Percentiles rank a stretch among this genome's conserved stretches.
These are phyloP conservation scores for Aspergillus clavatus DNA, from an alignment of 2,329 filamentous ascomycete genomes.

Conservation along the genomic window DNA sequence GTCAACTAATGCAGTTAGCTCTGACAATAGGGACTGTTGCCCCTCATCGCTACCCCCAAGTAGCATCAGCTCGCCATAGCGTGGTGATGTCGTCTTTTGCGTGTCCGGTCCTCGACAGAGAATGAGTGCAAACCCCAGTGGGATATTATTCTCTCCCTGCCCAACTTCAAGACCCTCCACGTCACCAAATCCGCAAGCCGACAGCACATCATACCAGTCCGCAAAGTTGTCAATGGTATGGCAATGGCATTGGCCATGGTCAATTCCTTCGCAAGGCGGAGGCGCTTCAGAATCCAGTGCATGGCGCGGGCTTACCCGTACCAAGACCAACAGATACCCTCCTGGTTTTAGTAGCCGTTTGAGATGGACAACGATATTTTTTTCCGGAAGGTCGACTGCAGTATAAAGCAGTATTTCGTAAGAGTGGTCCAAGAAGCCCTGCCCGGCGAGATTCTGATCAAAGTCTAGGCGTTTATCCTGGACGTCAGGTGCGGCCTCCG, in stretches of 20 bases:
- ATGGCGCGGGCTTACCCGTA: too few relatives aligned
- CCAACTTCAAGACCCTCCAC: background rate
- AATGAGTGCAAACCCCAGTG: background rate
- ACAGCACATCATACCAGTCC: background rate
- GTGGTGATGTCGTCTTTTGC: background rate
- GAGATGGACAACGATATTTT: constrained; percentile 26
- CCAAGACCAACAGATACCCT: constrained; percentile 2
- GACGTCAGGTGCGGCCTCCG: constrained; percentile 9
- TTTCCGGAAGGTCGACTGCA: constrained; percentile 30
- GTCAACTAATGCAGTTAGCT: background rate
- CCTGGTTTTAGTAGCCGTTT: constrained; percentile 16
- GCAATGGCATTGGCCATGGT: too few relatives aligned
- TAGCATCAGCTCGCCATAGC: background rate
- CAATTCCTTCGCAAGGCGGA: too few relatives aligned
- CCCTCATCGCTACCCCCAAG: background rate
- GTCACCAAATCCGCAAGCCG: background rate
- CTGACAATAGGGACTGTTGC: background rate
- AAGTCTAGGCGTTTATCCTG: constrained; percentile 26
- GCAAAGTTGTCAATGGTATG: too few relatives aligned
- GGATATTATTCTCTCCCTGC: background rate
- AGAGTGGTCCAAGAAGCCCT: constrained; percentile 29
- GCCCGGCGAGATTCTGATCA: constrained; percentile 22
- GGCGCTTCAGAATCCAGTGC: too few relatives aligned
- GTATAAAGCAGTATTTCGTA: constrained; percentile 35
- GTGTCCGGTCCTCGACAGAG: background rate